These are phyloP conservation scores for Drechslera avenae DNA, from an alignment of 2,329 filamentous ascomycete species.

Conservation along the genomic window DNA sequence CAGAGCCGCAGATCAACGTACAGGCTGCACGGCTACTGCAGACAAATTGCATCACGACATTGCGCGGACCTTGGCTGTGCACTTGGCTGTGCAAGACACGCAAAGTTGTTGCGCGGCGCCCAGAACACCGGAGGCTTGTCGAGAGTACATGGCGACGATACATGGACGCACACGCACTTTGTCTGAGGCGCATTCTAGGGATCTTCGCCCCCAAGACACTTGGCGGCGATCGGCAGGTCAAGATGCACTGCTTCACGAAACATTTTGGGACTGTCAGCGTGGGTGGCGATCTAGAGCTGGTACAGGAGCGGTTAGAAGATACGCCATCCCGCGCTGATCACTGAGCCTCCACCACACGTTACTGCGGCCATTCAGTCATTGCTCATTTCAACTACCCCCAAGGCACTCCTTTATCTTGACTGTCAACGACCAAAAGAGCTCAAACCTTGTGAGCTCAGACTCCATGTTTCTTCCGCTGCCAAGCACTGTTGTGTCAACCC, in stretches of 20 bases:
- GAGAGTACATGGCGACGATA: constrained; percentile 2
- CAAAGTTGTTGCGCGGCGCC: constrained; percentile 16
- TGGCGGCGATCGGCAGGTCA: constrained; percentile 10
- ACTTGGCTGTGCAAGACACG: not conserved
- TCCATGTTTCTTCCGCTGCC: not conserved
- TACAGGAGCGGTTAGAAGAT: constrained; percentile 6
- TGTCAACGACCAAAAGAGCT: not conserved
- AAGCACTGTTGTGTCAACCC: too few species aligned
- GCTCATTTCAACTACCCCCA: not conserved
- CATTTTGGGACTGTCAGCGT: constrained; percentile 4
- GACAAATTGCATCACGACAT: constrained; percentile 7
- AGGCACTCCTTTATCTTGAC: not conserved
- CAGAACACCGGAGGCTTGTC: constrained; percentile 22
- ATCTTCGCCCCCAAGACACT: constrained; percentile 14
- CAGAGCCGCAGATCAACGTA: constrained; percentile 9
- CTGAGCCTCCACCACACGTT: constrained; percentile 8
- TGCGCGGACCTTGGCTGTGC: constrained; percentile 11
- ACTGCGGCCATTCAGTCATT: not conserved
- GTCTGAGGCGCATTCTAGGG: constrained; percentile 8
- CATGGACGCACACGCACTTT: constrained; percentile 5
- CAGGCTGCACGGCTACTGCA: constrained; percentile 4
- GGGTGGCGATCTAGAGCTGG: constrained; percentile 7
- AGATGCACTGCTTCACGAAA: constrained; percentile 3
- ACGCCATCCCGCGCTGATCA: constrained; percentile 11
- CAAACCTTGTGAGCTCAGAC: constrained; percentile 2